Evolutionary conservation across 176 grass and related monocot species (phyloP).

Genomic region (Lolium multiflorum): DNA sequence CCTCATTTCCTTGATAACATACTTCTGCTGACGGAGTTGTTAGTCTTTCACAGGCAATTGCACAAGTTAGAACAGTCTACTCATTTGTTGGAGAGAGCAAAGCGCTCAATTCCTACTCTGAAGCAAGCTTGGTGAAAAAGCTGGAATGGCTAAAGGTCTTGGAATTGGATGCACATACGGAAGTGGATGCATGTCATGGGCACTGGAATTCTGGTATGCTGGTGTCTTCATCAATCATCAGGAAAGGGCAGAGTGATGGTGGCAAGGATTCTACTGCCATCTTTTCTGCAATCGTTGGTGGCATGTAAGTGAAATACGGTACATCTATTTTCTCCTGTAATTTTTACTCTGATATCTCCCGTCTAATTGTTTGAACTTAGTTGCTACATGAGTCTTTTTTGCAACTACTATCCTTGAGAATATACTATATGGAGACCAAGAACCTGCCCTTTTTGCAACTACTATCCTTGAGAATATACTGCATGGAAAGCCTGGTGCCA

Average conservation of each 20-base stretch:
- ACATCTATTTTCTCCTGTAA: not conserved
- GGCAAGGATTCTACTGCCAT: slow-evolving; percentile 97
- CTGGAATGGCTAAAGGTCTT: slow-evolving; percentile 97
- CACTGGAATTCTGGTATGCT: slow-evolving; percentile 95
- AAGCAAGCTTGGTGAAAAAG: slow-evolving; percentile 97
- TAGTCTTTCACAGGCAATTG: slow-evolving; percentile 70
- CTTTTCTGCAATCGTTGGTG: slow-evolving; percentile 94
- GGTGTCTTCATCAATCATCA: slow-evolving; percentile 73
- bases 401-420: slow-evolving; percentile 95
- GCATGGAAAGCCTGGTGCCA: slow-evolving; percentile 90
- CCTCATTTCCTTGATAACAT: not conserved
- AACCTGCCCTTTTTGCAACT: slow-evolving; percentile 97
- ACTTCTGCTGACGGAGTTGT: slow-evolving; percentile 2
- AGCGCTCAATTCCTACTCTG: slow-evolving; percentile 92
- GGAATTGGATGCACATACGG: slow-evolving; percentile 97
- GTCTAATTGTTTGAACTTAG: slow-evolving; percentile 7
- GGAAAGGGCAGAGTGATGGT: slow-evolving; percentile 88
- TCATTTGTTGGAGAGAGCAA: slow-evolving; percentile 96
- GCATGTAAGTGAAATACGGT: slow-evolving; percentile 63
- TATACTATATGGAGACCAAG: slow-evolving; percentile 98
- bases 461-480: slow-evolving; percentile 95
- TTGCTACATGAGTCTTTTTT: slow-evolving; percentile 82
- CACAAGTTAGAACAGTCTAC: slow-evolving; percentile 96
- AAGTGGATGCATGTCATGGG: slow-evolving; percentile 98
- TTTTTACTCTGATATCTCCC: not conserved